Evolutionary conservation across 208 protist genomes (phyloP).

Genomic region (Trypanosoma boissoni): DNA sequence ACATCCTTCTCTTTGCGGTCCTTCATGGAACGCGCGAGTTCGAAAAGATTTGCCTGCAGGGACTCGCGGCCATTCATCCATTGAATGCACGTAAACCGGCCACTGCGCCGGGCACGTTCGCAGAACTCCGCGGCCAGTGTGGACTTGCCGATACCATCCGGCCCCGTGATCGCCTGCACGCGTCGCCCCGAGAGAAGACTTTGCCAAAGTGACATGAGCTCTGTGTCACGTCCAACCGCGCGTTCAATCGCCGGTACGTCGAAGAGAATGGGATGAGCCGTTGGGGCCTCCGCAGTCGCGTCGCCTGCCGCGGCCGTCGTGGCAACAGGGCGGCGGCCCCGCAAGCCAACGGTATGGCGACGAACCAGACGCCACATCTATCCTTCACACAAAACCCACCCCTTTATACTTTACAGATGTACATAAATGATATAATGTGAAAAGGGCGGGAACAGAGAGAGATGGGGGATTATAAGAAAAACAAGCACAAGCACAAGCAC

Average conservation of each 20-base stretch:
- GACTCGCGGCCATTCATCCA: slow-evolving; percentile 62
- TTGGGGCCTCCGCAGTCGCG: slow-evolving; percentile 6
- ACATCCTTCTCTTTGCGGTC: slow-evolving; percentile 75
- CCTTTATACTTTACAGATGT: not conserved
- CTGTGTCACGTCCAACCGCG: slow-evolving; percentile 57
- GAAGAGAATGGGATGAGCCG: slow-evolving; percentile 66
- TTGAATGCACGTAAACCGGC: slow-evolving; percentile 84
- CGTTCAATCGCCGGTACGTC: slow-evolving; percentile 50
- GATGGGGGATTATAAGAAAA: too few relatives aligned
- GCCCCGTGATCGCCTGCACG: slow-evolving; percentile 62
- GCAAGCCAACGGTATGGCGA: not conserved
- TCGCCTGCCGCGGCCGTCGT: slow-evolving; percentile 6
- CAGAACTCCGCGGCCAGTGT: slow-evolving; percentile 84
- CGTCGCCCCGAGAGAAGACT: slow-evolving; percentile 65
- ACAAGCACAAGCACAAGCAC: too few relatives aligned
- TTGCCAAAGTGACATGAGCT: slow-evolving; percentile 80
- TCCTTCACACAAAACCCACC: not conserved
- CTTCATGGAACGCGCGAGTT: slow-evolving; percentile 76
- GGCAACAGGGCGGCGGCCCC: not conserved
- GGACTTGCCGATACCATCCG: slow-evolving; percentile 87
- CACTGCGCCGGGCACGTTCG: slow-evolving; percentile 57
- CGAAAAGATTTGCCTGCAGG: slow-evolving; percentile 37
- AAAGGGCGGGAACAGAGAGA: too few relatives aligned
- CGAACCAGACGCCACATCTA: slow-evolving; percentile 10
- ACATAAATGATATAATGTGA: too few relatives aligned